Evolutionary conservation across 192 early-diverging fungal genomes (phyloP).

Genomic region (Mortierella hygrophila): DNA sequence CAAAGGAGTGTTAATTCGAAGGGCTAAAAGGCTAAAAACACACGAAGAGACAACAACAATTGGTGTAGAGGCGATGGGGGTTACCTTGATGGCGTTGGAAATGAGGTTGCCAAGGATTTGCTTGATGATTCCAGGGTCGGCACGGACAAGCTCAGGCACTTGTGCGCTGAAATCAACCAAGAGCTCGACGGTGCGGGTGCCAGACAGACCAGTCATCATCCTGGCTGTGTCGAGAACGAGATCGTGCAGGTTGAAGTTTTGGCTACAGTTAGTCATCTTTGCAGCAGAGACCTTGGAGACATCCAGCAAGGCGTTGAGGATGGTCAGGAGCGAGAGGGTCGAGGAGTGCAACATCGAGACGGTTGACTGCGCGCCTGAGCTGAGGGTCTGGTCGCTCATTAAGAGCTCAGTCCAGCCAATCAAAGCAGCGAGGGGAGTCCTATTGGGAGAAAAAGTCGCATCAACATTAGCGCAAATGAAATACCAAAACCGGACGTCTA

Average conservation of each 20-base stretch:
- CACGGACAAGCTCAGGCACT: conserved; percentile 53
- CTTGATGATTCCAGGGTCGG: conserved; percentile 50
- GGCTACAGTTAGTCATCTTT: conserved; percentile 52
- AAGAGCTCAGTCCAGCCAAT: conserved; percentile 55
- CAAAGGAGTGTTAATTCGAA: background rate
- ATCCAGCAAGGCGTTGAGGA: conserved; percentile 48
- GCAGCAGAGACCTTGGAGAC: conserved; percentile 56
- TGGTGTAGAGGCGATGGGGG: background rate
- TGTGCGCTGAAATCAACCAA: conserved; percentile 51
- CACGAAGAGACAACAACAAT: background rate
- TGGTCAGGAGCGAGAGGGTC: conserved; percentile 44
- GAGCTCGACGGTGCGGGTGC: conserved; percentile 51
- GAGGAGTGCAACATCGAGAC: conserved; percentile 55
- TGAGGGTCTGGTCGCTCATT: conserved; percentile 52
- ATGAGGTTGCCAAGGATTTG: conserved; percentile 51
- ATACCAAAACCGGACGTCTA: background rate
- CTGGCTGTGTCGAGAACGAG: conserved; percentile 49
- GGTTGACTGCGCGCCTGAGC: conserved; percentile 43
- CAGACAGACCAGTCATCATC: conserved; percentile 56
- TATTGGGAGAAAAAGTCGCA: background rate
- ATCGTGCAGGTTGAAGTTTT: conserved; percentile 56
- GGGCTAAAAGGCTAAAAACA: background rate
- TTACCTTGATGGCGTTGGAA: conserved; percentile 58
- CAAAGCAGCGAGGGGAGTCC: conserved; percentile 51
- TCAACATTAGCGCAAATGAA: background rate